Conservation (phyloP, 208 protist genomes). For the Angomonas ambiguus region DNA sequence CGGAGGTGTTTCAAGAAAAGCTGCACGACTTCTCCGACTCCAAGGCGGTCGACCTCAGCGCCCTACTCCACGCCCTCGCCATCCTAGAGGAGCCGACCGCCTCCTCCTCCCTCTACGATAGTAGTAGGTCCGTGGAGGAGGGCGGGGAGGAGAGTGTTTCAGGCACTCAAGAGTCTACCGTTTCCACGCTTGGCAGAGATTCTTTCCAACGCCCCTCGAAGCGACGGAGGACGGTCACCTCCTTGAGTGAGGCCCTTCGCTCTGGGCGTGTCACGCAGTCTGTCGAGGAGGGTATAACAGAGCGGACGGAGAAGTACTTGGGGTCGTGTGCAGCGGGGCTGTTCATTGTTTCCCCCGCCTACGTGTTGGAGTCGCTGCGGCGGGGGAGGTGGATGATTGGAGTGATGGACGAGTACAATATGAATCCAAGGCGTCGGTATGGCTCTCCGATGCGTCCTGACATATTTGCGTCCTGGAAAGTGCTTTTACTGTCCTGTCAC, state of each 20-base stretch:
- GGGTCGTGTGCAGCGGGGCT: constrained; percentile 57
- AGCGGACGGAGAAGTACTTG: constrained; percentile 79
- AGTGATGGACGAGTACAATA: constrained; percentile 12
- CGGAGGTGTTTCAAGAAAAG: too few species aligned
- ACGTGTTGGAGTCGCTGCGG: constrained; percentile 49
- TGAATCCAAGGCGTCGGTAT: not conserved
- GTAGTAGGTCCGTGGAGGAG: not conserved
- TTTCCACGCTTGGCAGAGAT: not conserved
- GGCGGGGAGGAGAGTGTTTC: not conserved
- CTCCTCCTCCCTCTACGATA: too few species aligned
- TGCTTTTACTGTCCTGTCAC: constrained; percentile 46
- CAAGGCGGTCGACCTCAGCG: not conserved
- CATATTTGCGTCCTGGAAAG: constrained; percentile 44
- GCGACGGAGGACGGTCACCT: constrained; percentile 5
- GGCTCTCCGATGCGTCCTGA: not conserved
- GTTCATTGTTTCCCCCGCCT: constrained; percentile 61
- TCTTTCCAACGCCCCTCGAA: not conserved
- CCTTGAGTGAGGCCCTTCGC: not conserved
- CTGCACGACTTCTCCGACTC: too few species aligned
- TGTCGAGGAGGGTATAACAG: constrained; percentile 53
- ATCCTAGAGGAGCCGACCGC: not conserved
- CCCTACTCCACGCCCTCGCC: not conserved
- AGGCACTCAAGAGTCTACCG: not conserved
- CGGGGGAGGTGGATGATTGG: constrained; percentile 56
- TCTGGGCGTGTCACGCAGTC: constrained; percentile 36